These are phyloP conservation scores for Thelonectria olida DNA, from an alignment of 2,329 filamentous ascomycete genomes.

Conservation along the genomic window DNA sequence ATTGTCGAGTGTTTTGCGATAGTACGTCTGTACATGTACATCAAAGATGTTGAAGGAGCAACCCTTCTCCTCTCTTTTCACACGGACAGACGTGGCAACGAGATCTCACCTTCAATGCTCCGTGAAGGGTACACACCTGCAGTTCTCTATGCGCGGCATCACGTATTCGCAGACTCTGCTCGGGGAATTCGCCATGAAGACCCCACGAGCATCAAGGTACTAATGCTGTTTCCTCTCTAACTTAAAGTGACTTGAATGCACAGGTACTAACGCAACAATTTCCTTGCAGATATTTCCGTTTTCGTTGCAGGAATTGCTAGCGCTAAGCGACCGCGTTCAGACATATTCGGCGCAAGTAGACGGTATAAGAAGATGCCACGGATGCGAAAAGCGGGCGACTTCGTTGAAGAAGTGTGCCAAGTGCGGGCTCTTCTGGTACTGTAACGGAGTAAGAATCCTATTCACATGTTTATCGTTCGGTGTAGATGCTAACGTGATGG, in stretches of 20 bases:
- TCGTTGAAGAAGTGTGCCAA: conserved; percentile 14
- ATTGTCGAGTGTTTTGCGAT: neutral
- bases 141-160: conserved; percentile 17
- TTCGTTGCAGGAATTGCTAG: conserved; percentile 11
- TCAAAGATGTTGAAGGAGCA: conserved; percentile 17
- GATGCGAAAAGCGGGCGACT: conserved; percentile 10
- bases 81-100: neutral
- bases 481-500: neutral
- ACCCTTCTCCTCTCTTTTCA: conserved; percentile 14
- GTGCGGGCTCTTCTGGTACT: conserved; percentile 30
- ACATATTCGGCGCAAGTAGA: neutral
- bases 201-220: neutral
- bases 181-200: conserved; percentile 14
- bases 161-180: neutral
- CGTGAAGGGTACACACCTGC: conserved; percentile 11
- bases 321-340: conserved; percentile 23
- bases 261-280: neutral
- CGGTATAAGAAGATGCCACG: conserved; percentile 22
- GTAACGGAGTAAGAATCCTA: conserved; percentile 15
- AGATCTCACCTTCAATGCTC: neutral
- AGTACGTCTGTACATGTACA: neutral
- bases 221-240: neutral
- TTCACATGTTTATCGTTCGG: neutral
- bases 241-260: too few relatives aligned
- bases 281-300: conserved; percentile 15